Evolutionary conservation across 495 filamentous ascomycete species (phyloP).

Genomic region (Xylaria longipes): DNA sequence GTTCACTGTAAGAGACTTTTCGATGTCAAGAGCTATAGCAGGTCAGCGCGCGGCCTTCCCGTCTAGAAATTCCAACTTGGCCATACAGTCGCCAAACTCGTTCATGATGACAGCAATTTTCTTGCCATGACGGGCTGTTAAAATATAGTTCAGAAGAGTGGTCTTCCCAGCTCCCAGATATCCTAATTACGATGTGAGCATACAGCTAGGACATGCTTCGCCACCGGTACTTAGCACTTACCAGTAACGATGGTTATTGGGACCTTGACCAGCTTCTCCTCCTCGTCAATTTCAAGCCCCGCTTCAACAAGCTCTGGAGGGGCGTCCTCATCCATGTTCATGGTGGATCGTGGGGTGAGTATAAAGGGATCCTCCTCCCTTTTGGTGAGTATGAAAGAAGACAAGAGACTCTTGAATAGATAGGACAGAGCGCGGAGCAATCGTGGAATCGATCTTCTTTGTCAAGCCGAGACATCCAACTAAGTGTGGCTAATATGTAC

Average conservation of each 20-base stretch:
- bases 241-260: slow-evolving; percentile 96
- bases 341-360: slow-evolving; percentile 18
- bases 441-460: background rate
- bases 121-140: slow-evolving; percentile 93
- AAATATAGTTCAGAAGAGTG: slow-evolving; percentile 92
- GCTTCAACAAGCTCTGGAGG: slow-evolving; percentile 76
- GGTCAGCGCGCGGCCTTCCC: slow-evolving; percentile 33
- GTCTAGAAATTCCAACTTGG: background rate
- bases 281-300: slow-evolving; percentile 42
- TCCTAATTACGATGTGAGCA: slow-evolving; percentile 44
- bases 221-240: slow-evolving; percentile 43
- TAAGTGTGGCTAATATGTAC: background rate
- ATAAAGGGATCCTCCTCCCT: background rate
- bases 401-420: background rate
- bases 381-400: background rate
- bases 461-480: background rate
- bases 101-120: slow-evolving; percentile 98
- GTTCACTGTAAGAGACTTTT: slow-evolving; percentile 89
- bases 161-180: slow-evolving; percentile 97
- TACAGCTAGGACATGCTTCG: background rate
- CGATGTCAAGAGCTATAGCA: slow-evolving; percentile 80
- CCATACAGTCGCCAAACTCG: slow-evolving; percentile 93
- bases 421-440: background rate
- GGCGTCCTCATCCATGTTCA: slow-evolving; percentile 66
- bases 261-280: slow-evolving; percentile 66